Percentiles rank a stretch among this genome's conserved stretches.
Conservation (phyloP, 1,284 basidiomycete species). For the Cryptococcus wingfieldii region DNA sequence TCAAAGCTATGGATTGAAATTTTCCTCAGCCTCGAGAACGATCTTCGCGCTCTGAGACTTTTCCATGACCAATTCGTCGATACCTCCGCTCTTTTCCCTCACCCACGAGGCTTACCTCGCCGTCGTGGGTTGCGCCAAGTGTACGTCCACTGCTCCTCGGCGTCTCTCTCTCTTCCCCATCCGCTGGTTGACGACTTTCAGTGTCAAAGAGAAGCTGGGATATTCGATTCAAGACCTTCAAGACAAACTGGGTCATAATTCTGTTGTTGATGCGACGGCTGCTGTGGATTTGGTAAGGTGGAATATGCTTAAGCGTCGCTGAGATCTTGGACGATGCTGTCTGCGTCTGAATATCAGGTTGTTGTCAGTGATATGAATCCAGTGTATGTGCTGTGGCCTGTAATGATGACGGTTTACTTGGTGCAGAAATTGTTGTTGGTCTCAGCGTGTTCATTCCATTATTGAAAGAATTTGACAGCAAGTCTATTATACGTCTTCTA, state of each 20-base stretch:
- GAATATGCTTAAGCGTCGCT: conserved; percentile 29
- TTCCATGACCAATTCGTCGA: conserved; percentile 77
- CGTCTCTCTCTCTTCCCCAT: not conserved
- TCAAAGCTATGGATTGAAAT: not conserved
- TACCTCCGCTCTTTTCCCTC: conserved; percentile 79
- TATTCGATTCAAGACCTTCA: conserved; percentile 71
- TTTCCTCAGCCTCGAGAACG: conserved; percentile 66
- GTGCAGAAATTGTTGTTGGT: too few relatives aligned
- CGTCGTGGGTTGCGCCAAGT: conserved; percentile 71
- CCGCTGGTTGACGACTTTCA: conserved; percentile 30
- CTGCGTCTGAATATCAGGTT: too few relatives aligned
- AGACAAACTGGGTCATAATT: conserved; percentile 63
- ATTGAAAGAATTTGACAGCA: too few relatives aligned
- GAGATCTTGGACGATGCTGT: too few relatives aligned
- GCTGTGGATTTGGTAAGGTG: conserved; percentile 65
- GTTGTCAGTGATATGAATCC: too few relatives aligned
- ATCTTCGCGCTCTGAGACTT: conserved; percentile 80
- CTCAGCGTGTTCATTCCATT: too few relatives aligned
- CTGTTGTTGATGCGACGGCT: conserved; percentile 68
- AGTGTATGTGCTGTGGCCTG: too few relatives aligned
- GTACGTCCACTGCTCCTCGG: conserved; percentile 51
- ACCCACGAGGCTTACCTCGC: conserved; percentile 70
- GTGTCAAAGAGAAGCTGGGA: conserved; percentile 70
- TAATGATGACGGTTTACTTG: too few relatives aligned
- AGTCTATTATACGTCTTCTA: not conserved